Evolutionary conservation across 306 rosid genomes (phyloP), one percentile per base, ranked within the genome.

Genomic region (Gynostemma pentaphyllum): DNA sequence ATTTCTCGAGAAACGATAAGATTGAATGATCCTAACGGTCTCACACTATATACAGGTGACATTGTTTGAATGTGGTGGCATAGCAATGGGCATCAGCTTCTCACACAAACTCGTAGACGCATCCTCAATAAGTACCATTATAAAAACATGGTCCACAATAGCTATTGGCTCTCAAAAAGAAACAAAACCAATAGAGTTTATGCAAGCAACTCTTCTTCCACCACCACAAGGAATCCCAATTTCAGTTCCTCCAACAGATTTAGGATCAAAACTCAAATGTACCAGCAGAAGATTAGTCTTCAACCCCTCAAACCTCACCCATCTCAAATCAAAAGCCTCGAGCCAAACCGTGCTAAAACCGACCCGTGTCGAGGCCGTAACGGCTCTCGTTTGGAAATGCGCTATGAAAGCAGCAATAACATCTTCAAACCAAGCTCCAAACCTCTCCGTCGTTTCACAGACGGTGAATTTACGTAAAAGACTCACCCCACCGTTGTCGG

Each of bases 61-160:
- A 9, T 10, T 70, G 7, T 84, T 87, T 27, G 51, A 62, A 28
- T 80, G 91, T 37, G 87, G 86, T 2, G 86, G 85, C 34, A 64
- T 84, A 30, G 83, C 83, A 7, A 67, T 84, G 7, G 79, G 83
- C 7, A 3, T 69, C 4, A 70, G 74, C 47, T 30, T 76, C 10
- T 74, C 82, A 5, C 91, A 87, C 54, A 80, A 68, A 74, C 10
- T 76, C 5, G 49, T 69, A 0, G 95, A 81, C 61, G 83, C 78
- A 5, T 66, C 71, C 51, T 70, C 87, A 18, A 3, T 76, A 2
- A 47, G 81, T 41, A 44, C 22, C 0, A 84, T 87, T 68, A 28
- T 87, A 1, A 78, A 71, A 26, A 46, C 30, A 7, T 84, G 88
- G 88, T 45, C 80, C 6, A 56, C 32, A 1, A 61, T 14, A 2